Evolutionary conservation across 1,284 basidiomycete species (phyloP).

Genomic region (Puccinia hordei): DNA sequence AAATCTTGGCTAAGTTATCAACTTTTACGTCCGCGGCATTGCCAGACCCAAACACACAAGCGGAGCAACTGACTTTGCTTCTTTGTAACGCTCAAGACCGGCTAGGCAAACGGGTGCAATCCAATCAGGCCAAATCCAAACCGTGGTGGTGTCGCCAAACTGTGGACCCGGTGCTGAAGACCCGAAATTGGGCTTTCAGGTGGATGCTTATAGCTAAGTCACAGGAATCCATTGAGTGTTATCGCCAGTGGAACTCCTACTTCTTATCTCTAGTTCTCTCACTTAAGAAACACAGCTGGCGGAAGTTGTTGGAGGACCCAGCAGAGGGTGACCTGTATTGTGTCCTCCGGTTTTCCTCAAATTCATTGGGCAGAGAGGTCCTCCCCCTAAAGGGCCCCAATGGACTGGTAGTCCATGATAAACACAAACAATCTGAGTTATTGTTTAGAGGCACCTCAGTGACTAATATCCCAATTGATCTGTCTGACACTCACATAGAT

Average conservation of each 20-base stretch:
- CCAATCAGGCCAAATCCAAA: not conserved
- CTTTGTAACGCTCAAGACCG: too few relatives aligned
- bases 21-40: too few relatives aligned
- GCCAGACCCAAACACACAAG: not conserved
- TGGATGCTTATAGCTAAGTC: slow-evolving; percentile 28
- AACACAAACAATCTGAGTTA: too few relatives aligned
- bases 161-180: slow-evolving; percentile 17
- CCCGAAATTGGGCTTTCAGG: not conserved
- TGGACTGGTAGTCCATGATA: too few relatives aligned
- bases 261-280: not conserved
- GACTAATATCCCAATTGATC: not conserved
- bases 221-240: slow-evolving; percentile 1
- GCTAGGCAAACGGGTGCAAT: not conserved
- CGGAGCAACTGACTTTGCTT: not conserved
- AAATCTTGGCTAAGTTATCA: not conserved
- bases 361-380: too few relatives aligned
- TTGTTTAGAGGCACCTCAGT: not conserved
- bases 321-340: not conserved
- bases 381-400: not conserved
- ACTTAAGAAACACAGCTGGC: slow-evolving; percentile 5
- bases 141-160: slow-evolving; percentile 17
- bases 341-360: not conserved
- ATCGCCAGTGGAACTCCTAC: slow-evolving; percentile 15
- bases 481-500: not conserved
- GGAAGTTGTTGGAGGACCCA: not conserved